Percentiles rank a stretch among this genome's conserved stretches.
These are phyloP conservation scores for Miamiensis avidus DNA, from an alignment of 169 alveolate genomes.

Conservation along the genomic window DNA sequence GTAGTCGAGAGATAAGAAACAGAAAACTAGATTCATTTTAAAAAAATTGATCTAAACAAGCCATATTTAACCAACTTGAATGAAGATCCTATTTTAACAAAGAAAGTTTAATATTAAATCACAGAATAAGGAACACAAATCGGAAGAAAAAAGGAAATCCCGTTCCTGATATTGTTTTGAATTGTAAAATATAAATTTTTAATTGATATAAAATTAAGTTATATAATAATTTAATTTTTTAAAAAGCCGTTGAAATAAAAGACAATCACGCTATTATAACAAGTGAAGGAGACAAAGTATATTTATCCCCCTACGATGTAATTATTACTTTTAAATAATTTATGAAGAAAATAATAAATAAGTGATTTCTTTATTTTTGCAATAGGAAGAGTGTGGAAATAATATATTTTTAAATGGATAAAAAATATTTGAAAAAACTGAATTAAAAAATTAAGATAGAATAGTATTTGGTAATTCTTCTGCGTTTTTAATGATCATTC, in stretches of 20 bases:
- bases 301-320: slow-evolving; percentile 18
- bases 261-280: slow-evolving; percentile 17
- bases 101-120: slow-evolving; percentile 71
- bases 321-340: not conserved
- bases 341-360: not conserved
- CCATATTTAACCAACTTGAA: slow-evolving; percentile 70
- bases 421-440: slow-evolving; percentile 34
- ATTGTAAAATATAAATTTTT: not conserved
- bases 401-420: slow-evolving; percentile 78
- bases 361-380: too few relatives aligned
- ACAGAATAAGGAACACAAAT: slow-evolving; percentile 66
- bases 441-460: slow-evolving; percentile 73
- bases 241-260: slow-evolving; percentile 52
- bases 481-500: slow-evolving; percentile 42
- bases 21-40: slow-evolving; percentile 12
- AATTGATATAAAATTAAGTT: too few relatives aligned
- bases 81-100: slow-evolving; percentile 90
- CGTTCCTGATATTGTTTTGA: slow-evolving; percentile 64
- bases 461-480: slow-evolving; percentile 80
- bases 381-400: slow-evolving; percentile 45
- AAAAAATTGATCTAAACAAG: not conserved
- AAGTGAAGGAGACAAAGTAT: slow-evolving; percentile 46
- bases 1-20: slow-evolving; percentile 20
- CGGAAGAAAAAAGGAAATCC: slow-evolving; percentile 85
- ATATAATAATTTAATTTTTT: too few relatives aligned